Percentiles rank a stretch among this genome's conserved stretches.
Conservation (phyloP, 352 stramenopile genomes). For the Pythium grandisporangium region DNA sequence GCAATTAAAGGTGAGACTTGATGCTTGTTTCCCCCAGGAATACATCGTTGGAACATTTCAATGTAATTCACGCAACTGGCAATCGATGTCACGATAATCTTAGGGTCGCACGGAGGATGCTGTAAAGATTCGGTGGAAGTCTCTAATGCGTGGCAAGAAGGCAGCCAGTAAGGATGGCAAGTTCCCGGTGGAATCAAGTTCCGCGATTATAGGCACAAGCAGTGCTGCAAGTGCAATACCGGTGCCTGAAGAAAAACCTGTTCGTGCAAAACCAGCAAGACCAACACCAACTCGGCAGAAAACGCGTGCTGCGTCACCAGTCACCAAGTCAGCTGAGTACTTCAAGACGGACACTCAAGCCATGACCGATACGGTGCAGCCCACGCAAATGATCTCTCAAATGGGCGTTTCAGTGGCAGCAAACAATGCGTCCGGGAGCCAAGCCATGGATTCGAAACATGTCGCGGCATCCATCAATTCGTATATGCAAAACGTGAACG, state of each 20-base stretch:
- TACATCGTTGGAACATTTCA: neutral
- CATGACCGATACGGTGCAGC: neutral
- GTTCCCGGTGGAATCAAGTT: slow-evolving; percentile 1
- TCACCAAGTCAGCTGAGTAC: slow-evolving; percentile 13
- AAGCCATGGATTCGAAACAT: slow-evolving; percentile 16
- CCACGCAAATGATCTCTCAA: neutral
- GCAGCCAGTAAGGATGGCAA: slow-evolving; percentile 64
- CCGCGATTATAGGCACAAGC: neutral
- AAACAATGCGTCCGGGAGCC: neutral
- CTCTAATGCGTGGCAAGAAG: slow-evolving; percentile 70
- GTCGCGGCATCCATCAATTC: slow-evolving; percentile 20
- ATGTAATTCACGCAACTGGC: neutral
- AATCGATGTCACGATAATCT: neutral
- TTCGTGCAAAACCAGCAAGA: slow-evolving; percentile 23
- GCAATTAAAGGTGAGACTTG: slow-evolving; percentile 64
- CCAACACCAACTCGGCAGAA: slow-evolving; percentile 30
- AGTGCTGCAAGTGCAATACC: neutral
- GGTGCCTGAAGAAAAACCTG: neutral
- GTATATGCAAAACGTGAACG: slow-evolving; percentile 49
- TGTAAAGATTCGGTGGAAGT: slow-evolving; percentile 93
- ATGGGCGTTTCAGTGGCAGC: neutral
- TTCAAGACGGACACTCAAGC: neutral
- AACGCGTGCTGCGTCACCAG: slow-evolving; percentile 19
- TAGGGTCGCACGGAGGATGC: slow-evolving; percentile 88
- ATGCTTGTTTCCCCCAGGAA: too few species aligned